These are phyloP conservation scores for Polytrichum formosum DNA, from an alignment of 225 moss, liverwort and hornwort genomes.

Conservation along the genomic window DNA sequence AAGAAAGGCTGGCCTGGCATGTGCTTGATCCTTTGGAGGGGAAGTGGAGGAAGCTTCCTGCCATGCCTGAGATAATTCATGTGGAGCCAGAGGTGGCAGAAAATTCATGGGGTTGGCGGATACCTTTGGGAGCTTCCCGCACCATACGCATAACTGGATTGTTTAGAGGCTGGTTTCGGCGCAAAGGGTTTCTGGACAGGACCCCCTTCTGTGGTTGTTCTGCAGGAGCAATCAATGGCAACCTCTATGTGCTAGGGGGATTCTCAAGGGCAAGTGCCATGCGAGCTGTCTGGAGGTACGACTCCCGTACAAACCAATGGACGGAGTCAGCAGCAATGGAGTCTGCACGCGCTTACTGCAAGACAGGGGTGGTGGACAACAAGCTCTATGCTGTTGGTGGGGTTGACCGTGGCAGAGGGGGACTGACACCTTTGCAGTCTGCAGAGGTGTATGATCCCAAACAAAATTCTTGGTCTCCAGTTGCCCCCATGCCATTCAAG, in stretches of 20 bases:
- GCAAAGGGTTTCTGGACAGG: constrained; percentile 81
- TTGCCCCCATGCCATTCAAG: constrained; percentile 93
- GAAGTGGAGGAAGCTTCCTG: constrained; percentile 80
- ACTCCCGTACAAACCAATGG: constrained; percentile 82
- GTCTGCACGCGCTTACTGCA: constrained; percentile 90
- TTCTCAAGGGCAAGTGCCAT: constrained; percentile 91
- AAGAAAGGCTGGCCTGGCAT: constrained; percentile 88
- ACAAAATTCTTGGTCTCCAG: constrained; percentile 81
- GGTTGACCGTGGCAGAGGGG: constrained; percentile 86
- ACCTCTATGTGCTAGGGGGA: constrained; percentile 80
- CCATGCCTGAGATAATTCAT: constrained; percentile 85
- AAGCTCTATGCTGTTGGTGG: constrained; percentile 93
- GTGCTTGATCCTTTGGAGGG: constrained; percentile 81
- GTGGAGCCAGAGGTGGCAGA: constrained; percentile 37
- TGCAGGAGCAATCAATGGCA: constrained; percentile 79
- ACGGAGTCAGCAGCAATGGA: constrained; percentile 83
- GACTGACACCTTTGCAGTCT: constrained; percentile 87
- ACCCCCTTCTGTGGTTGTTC: constrained; percentile 98
- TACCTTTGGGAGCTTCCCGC: constrained; percentile 66
- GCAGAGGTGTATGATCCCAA: constrained; percentile 91
- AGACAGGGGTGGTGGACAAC: constrained; percentile 86
- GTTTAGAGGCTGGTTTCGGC: constrained; percentile 88
- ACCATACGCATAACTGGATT: constrained; percentile 72
- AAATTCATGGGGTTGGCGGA: constrained; percentile 72
- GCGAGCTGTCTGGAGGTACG: constrained; percentile 91